Conservation (phyloP, 257 asterid species). For the Voacanga thouarsii region DNA sequence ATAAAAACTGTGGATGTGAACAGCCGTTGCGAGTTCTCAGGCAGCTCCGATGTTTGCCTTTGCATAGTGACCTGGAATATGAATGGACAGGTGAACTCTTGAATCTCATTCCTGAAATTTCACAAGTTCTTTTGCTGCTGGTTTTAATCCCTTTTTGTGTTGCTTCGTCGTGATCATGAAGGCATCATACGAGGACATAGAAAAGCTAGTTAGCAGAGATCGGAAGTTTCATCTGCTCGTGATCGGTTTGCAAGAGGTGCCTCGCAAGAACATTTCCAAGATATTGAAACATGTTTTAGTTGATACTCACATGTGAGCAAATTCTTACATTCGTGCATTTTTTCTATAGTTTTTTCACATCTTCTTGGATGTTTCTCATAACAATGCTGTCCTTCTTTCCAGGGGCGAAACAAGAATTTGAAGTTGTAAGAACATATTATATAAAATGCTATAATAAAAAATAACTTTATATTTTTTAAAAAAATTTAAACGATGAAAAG, state of each 20-base stretch:
- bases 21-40: slow-evolving; percentile 43
- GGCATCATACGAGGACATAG: slow-evolving; percentile 50
- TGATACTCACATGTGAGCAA: slow-evolving; percentile 49
- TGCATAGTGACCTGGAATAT: slow-evolving; percentile 71
- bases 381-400: neutral
- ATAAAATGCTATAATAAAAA: no score
- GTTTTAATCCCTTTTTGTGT: neutral
- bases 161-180: slow-evolving; percentile 10
- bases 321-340: neutral
- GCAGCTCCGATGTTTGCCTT: slow-evolving; percentile 48
- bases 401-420: no score
- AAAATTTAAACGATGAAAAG: no score
- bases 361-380: neutral
- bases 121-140: neutral
- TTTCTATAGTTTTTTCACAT: neutral
- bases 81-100: slow-evolving; percentile 54
- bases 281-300: slow-evolving; percentile 40
- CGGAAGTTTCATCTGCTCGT: slow-evolving; percentile 55
- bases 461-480: no score
- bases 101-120: neutral
- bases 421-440: no score
- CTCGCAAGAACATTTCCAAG: slow-evolving; percentile 36
- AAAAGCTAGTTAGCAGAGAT: slow-evolving; percentile 44
- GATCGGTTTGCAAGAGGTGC: slow-evolving; percentile 73
- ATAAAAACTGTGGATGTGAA: slow-evolving; percentile 44